Percentiles rank a stretch among this genome's conserved stretches.
phyloP scores from a whole-genome alignment of 2,329 filamentous ascomycete genomes.

The Ophiostoma novo-ulmi region DNA sequence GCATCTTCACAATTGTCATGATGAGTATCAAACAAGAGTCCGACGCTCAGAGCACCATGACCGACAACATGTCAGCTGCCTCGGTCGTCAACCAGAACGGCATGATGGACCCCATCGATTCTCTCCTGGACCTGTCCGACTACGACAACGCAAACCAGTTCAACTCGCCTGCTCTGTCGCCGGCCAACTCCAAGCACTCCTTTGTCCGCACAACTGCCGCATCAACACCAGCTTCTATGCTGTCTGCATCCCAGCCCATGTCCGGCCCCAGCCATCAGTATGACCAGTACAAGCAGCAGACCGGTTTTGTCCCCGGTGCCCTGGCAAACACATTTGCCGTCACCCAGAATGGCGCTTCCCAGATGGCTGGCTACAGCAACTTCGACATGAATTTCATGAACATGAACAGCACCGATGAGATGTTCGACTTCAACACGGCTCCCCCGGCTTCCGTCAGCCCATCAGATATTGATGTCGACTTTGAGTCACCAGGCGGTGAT shows the following conservation, averaged over 20 bases:
- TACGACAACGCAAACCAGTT: constrained; percentile 56
- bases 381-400: constrained; percentile 45
- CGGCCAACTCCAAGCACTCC: constrained; percentile 48
- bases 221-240: constrained; percentile 49
- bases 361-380: constrained; percentile 48
- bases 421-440: constrained; percentile 68
- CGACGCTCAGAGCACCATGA: constrained; percentile 23
- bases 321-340: constrained; percentile 74
- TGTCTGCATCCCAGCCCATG: constrained; percentile 54
- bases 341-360: constrained; percentile 53
- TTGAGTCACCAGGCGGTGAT: constrained; percentile 52
- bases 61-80: constrained; percentile 30
- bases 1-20: constrained; percentile 10
- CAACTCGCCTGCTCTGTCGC: constrained; percentile 57
- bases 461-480: constrained; percentile 65
- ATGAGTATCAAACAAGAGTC: constrained; percentile 27
- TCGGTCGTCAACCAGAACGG: constrained; percentile 32
- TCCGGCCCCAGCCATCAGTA: constrained; percentile 90
- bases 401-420: constrained; percentile 56
- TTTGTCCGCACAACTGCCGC: constrained; percentile 42
- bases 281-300: constrained; percentile 91
- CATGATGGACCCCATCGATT: constrained; percentile 49
- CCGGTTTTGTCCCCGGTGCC: constrained; percentile 81
- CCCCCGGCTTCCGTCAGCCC: constrained; percentile 55
- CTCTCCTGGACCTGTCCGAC: constrained; percentile 55